Evolutionary conservation across 2,329 filamentous ascomycete species (phyloP).

Genomic region (Talaromyces sp.): DNA sequence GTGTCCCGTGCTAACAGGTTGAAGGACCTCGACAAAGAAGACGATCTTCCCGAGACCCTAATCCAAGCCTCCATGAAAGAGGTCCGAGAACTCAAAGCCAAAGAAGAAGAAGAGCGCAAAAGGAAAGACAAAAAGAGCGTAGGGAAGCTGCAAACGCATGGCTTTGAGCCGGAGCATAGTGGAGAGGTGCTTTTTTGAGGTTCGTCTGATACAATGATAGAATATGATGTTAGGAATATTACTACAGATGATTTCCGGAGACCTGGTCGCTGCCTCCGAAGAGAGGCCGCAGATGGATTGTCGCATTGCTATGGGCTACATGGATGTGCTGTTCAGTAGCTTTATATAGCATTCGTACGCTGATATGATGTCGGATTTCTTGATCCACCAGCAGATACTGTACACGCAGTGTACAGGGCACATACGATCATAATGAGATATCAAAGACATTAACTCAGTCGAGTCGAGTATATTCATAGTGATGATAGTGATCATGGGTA

Average conservation of each 20-base stretch:
- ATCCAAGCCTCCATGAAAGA: conserved; percentile 63
- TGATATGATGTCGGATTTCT: background rate
- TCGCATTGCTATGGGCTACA: background rate
- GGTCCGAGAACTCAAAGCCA: conserved; percentile 70
- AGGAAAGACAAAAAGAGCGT: conserved; percentile 67
- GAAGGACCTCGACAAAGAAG: conserved; percentile 90
- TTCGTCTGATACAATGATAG: background rate
- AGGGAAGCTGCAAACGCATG: conserved; percentile 69
- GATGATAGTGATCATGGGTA: background rate
- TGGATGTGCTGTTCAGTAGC: background rate
- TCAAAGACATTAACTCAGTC: background rate
- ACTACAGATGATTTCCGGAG: background rate
- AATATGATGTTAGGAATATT: background rate
- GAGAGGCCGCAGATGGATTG: background rate
- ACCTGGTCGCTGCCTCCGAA: background rate
- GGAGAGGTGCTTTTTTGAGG: conserved; percentile 68
- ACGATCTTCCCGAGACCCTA: conserved; percentile 72
- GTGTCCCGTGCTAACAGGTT: background rate
- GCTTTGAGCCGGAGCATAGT: conserved; percentile 82
- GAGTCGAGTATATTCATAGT: background rate
- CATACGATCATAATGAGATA: background rate
- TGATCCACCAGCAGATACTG: background rate
- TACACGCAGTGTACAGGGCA: background rate
- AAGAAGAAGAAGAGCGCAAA: conserved; percentile 67
- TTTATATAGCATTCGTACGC: background rate